A percentile compares a stretch with the other conserved stretches of the same genome.
Conservation (phyloP, 768 basidiomycete genomes). For the Macrolepiota albuminosa region DNA sequence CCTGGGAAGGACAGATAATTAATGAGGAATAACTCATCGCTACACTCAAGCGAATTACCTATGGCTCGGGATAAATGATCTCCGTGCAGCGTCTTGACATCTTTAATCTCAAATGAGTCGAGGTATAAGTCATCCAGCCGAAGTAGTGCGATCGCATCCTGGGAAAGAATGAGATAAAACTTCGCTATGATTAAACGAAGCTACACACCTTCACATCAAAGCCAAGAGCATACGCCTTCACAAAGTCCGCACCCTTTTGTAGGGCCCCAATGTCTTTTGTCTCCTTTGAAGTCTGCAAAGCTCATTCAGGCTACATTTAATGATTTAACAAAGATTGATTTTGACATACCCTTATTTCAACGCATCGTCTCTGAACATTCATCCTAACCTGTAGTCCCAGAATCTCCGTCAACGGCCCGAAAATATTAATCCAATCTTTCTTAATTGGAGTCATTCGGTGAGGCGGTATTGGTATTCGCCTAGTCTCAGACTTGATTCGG, state of each 20-base stretch:
- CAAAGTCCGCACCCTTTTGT: conserved; percentile 96
- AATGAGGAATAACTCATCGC: neutral
- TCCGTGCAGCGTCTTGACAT: conserved; percentile 96
- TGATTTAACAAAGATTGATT: neutral
- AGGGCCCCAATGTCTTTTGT: conserved; percentile 91
- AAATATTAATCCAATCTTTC: conserved; percentile 31
- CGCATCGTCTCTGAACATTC: conserved; percentile 86
- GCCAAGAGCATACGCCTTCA: conserved; percentile 90
- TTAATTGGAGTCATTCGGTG: conserved; percentile 98
- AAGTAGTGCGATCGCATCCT: conserved; percentile 95
- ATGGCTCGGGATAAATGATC: conserved; percentile 99
- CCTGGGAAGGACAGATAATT: conserved; percentile 38
- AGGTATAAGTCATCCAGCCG: conserved; percentile 96
- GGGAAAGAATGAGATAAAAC: neutral
- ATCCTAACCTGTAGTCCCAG: conserved; percentile 94
- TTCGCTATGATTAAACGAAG: neutral
- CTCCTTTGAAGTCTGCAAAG: conserved; percentile 80
- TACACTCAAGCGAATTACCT: conserved; percentile 39
- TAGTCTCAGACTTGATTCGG: conserved; percentile 73
- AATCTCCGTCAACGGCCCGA: conserved; percentile 93
- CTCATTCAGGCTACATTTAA: neutral
- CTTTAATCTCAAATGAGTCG: conserved; percentile 98
- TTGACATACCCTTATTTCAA: conserved; percentile 83
- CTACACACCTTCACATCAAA: conserved; percentile 86
- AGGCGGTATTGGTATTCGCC: conserved; percentile 88